phyloP scores from a whole-genome alignment of 83 land plant genomes.

The Diphasiastrum complanatum region DNA sequence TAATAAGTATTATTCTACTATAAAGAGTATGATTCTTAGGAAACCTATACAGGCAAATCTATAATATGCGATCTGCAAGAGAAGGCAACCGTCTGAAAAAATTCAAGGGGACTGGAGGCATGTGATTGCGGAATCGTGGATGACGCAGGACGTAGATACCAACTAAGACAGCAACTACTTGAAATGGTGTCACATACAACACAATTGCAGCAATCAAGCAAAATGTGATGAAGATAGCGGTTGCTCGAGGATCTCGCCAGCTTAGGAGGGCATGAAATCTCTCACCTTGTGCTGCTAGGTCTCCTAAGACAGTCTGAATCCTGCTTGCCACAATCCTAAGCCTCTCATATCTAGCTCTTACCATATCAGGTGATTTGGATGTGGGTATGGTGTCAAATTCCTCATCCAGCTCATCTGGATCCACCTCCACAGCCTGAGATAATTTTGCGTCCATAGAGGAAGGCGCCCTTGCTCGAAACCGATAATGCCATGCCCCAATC shows the following conservation, averaged over 20 bases:
- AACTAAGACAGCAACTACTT: neutral
- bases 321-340: constrained; percentile 42
- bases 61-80: constrained; percentile 2
- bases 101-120: constrained; percentile 4
- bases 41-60: too few species aligned
- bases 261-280: constrained; percentile 57
- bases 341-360: constrained; percentile 54
- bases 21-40: too few species aligned
- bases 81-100: constrained; percentile 5
- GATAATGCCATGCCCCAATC: constrained; percentile 17
- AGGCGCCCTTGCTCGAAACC: constrained; percentile 28
- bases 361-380: constrained; percentile 27
- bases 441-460: constrained; percentile 38
- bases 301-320: constrained; percentile 54
- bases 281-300: constrained; percentile 63
- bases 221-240: constrained; percentile 1
- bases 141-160: constrained; percentile 4
- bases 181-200: constrained; percentile 2
- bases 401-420: constrained; percentile 67
- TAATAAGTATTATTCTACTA: too few species aligned
- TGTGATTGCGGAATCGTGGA: constrained; percentile 5
- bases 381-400: constrained; percentile 65
- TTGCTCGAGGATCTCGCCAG: constrained; percentile 56
- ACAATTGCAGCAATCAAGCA: constrained; percentile 3
- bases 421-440: constrained; percentile 40